Percentiles rank a stretch among this genome's conserved stretches.
Evolutionary conservation across 1,284 basidiomycete species (phyloP).

Genomic region (Pseudozyma tsukubaensis): DNA sequence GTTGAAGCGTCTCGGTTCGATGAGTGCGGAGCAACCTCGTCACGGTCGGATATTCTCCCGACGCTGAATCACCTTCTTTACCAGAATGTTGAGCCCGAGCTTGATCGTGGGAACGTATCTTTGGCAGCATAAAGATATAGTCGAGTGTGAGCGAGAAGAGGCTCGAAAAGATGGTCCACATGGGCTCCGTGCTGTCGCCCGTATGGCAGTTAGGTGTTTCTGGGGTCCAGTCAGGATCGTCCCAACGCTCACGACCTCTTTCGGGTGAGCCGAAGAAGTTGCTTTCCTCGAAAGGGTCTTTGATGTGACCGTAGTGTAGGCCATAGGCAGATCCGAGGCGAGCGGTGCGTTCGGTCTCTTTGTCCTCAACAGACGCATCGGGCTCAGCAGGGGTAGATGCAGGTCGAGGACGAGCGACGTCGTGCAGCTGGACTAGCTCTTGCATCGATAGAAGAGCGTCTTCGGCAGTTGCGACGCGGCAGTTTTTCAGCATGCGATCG

Average conservation of each 20-base stretch:
- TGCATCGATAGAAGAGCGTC: slow-evolving; percentile 80
- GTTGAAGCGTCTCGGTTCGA: slow-evolving; percentile 75
- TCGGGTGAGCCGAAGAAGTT: slow-evolving; percentile 54
- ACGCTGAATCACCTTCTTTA: neutral
- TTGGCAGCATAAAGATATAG: slow-evolving; percentile 79
- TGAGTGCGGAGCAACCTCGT: slow-evolving; percentile 78
- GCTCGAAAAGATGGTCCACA: slow-evolving; percentile 66
- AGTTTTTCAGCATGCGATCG: slow-evolving; percentile 80
- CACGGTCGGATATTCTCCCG: slow-evolving; percentile 70
- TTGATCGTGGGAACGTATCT: neutral
- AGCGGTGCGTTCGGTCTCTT: neutral
- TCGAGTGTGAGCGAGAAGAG: slow-evolving; percentile 70
- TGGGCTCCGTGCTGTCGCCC: slow-evolving; percentile 59
- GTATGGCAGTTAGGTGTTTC: slow-evolving; percentile 53
- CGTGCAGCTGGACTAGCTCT: slow-evolving; percentile 76
- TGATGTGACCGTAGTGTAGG: slow-evolving; percentile 71
- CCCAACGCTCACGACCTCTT: slow-evolving; percentile 58
- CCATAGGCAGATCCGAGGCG: slow-evolving; percentile 64
- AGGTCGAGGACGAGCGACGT: slow-evolving; percentile 58
- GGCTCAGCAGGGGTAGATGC: neutral
- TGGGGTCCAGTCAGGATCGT: slow-evolving; percentile 50
- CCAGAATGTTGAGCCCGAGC: neutral
- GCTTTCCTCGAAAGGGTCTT: slow-evolving; percentile 31
- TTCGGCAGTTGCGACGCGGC: slow-evolving; percentile 74
- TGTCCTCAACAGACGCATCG: neutral